Evolutionary conservation across 192 early-diverging fungal species (phyloP), one percentile per base, ranked within the genome.

Genomic region (Linnemannia zychae): DNA sequence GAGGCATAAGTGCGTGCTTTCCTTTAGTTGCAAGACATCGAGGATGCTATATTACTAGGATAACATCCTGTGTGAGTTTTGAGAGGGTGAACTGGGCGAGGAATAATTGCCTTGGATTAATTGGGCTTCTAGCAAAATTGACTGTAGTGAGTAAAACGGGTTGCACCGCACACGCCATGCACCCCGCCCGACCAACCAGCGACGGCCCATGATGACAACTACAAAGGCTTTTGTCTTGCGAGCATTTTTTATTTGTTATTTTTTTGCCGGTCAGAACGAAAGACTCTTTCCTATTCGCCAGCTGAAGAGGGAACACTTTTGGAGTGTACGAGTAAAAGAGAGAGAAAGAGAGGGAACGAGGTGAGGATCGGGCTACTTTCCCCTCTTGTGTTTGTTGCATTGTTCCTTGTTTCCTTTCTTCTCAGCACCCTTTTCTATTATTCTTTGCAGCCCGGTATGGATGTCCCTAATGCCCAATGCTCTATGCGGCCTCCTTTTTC

Each of bases 111-210:
- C 9, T 3, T 44, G 40, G 40, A 44, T 6, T 6, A 44, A 44
- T 44, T n/a, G n/a, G n/a, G n/a, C n/a, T n/a, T n/a, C n/a, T n/a
- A n/a, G n/a, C n/a, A n/a, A n/a, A n/a, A n/a, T n/a, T n/a, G n/a
- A n/a, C n/a, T n/a, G n/a, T n/a, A n/a, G n/a, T n/a, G n/a, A n/a
- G n/a, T n/a, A n/a, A n/a, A n/a, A n/a, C n/a, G n/a, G n/a, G n/a
- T 57, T 63, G 57, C 28, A 11, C 57, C 28, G 57, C 57, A 63
- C 57, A 63, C 57, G 24, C 57, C 57, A 63, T 33, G 57, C 28
- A 63, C 57, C 57, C 57, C 57, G 28, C 57, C 24, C 57, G 28
- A 63, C 57, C 57, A 63, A 63, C 57, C 57, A 63, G 57, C 57
- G 57, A 22, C 57, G 4, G 22, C 57, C 57, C 57, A 63, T 63